A percentile compares a stretch with the other conserved stretches of the same genome.
Conservation (phyloP, 2,329 filamentous ascomycete species). For the Cercospora beticola region DNA sequence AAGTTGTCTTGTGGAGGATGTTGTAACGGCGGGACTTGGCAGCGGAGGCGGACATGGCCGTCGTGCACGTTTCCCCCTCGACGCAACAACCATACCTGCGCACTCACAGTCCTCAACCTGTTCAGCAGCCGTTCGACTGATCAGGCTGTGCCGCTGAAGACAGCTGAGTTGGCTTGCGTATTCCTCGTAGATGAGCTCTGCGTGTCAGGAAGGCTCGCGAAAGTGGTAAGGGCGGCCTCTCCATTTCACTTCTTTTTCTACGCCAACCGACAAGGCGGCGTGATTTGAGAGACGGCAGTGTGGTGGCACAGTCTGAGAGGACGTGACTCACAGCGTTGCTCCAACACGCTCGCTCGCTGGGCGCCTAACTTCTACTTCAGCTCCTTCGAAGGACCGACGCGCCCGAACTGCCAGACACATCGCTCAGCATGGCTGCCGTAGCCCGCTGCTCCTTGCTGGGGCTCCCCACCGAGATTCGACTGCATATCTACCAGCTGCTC, state of each 20-base stretch:
- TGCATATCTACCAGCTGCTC: not conserved
- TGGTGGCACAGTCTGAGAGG: not conserved
- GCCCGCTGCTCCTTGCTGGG: not conserved
- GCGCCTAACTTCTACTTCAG: not conserved
- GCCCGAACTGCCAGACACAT: not conserved
- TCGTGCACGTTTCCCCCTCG: not conserved
- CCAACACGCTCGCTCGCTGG: not conserved
- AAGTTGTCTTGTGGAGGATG: not conserved
- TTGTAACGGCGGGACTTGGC: not conserved
- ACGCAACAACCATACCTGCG: not conserved
- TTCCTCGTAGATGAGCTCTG: not conserved
- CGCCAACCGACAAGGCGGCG: not conserved
- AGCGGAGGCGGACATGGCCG: not conserved
- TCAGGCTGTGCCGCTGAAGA: not conserved
- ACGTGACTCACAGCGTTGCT: not conserved
- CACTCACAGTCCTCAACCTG: too few relatives aligned
- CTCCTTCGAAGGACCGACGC: not conserved
- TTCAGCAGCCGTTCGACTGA: not conserved
- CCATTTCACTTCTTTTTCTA: not conserved
- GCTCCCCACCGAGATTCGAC: conserved; percentile 1
- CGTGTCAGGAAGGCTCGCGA: not conserved
- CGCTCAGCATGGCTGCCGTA: not conserved
- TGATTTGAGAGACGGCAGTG: not conserved
- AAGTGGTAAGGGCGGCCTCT: not conserved
- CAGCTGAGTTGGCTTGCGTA: too few relatives aligned